Conservation (phyloP, 768 basidiomycete species). For the Phylloporus arenicola region DNA sequence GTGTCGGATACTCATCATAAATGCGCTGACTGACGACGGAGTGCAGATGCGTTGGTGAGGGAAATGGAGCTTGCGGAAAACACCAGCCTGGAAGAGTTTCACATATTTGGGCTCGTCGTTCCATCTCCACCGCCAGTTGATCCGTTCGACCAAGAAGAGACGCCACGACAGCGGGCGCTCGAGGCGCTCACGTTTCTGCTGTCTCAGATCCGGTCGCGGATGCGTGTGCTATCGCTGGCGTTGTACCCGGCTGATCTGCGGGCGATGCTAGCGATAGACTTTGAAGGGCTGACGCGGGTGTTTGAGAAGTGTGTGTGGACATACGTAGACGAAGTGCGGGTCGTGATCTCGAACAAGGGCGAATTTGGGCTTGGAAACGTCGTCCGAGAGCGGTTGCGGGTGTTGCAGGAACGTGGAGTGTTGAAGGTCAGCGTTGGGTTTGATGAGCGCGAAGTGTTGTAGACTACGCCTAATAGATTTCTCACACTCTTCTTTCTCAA, state of each 20-base stretch:
- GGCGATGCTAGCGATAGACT: constrained; percentile 26
- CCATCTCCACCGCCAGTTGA: constrained; percentile 26
- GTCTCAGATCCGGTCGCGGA: constrained; percentile 22
- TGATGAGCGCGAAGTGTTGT: constrained; percentile 29
- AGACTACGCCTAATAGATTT: constrained; percentile 8
- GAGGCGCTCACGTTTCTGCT: constrained; percentile 24
- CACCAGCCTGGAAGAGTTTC: constrained; percentile 23
- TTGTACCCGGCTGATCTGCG: constrained; percentile 29
- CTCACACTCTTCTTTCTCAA: constrained; percentile 16
- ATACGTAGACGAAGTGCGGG: constrained; percentile 21
- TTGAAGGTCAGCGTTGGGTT: constrained; percentile 28
- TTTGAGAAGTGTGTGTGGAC: constrained; percentile 23
- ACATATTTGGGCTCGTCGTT: constrained; percentile 30
- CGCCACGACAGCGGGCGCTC: constrained; percentile 11
- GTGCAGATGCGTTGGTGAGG: constrained; percentile 21
- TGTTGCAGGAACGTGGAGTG: constrained; percentile 23
- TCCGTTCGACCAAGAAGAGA: constrained; percentile 15
- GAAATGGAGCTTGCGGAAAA: constrained; percentile 26
- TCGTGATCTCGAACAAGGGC: constrained; percentile 29
- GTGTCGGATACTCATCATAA: neutral
- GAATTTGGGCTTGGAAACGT: constrained; percentile 22
- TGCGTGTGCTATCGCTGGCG: constrained; percentile 29
- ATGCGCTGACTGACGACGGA: constrained; percentile 7
- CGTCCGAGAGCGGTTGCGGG: constrained; percentile 19
- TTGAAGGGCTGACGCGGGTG: constrained; percentile 23